These are phyloP conservation scores for Paulinella micropora DNA, from an alignment of 78 protist species.

Conservation along the genomic window DNA sequence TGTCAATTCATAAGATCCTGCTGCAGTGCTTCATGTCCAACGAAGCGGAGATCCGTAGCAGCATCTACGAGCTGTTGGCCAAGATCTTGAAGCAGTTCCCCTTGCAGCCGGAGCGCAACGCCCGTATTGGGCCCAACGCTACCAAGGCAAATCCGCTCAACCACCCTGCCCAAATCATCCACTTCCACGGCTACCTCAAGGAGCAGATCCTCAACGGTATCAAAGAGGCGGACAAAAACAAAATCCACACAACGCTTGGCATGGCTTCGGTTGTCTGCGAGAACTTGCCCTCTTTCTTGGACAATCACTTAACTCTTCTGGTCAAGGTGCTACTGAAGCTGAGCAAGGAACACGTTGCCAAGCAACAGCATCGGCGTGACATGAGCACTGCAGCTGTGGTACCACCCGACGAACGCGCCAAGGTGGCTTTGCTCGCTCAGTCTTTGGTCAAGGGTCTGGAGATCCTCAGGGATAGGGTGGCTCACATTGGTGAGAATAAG, in stretches of 20 bases:
- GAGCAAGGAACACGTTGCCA: background rate
- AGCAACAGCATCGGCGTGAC: background rate
- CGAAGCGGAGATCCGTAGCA: background rate
- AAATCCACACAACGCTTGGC: no score
- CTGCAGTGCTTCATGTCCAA: background rate
- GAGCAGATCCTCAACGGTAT: no score
- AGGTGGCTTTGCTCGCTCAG: no score
- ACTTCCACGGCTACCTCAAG: no score
- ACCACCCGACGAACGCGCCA: background rate
- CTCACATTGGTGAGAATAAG: constrained; percentile 20
- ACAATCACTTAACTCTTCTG: background rate
- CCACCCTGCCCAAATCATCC: no score
- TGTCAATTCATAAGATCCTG: background rate
- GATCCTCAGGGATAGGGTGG: background rate
- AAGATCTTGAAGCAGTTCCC: no score
- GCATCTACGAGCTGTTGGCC: background rate
- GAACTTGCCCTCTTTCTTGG: background rate
- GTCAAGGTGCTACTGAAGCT: background rate
- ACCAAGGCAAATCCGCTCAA: no score
- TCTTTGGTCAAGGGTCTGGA: background rate
- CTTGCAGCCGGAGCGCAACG: no score
- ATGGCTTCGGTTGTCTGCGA: no score
- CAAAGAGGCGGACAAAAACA: no score
- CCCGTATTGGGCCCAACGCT: no score
- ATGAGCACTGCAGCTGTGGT: background rate